Percentiles rank a stretch among this genome's conserved stretches.
phyloP scores from a whole-genome alignment of 129 eudicot species.

The Chrysanthemum makinoi region DNA sequence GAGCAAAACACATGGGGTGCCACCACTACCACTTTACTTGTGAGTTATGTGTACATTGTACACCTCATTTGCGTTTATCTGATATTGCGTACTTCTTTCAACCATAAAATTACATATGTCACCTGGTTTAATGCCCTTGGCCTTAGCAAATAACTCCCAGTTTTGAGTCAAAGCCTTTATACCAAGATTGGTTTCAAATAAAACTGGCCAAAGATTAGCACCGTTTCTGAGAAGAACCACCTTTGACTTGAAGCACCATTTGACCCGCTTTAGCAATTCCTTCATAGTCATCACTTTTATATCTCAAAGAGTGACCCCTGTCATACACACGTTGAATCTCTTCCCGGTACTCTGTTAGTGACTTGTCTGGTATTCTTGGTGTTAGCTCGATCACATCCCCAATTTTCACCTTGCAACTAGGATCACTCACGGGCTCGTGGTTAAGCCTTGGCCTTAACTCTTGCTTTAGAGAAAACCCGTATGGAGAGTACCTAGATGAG shows the following conservation, averaged over 20 bases:
- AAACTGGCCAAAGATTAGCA: conserved; percentile 37
- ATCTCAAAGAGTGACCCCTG: too few species aligned
- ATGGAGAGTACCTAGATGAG: too few species aligned
- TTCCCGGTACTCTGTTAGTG: too few species aligned
- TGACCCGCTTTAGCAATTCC: conserved; percentile 36
- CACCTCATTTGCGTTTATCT: background rate
- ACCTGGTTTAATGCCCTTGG: too few species aligned
- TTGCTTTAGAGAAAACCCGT: too few species aligned
- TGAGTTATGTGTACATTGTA: conserved; percentile 15
- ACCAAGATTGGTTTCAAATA: conserved; percentile 29
- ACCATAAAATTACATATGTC: conserved; percentile 37
- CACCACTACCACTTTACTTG: background rate
- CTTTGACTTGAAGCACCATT: background rate
- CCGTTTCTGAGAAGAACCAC: conserved; percentile 34
- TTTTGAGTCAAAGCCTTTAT: conserved; percentile 34
- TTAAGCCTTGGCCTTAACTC: too few species aligned
- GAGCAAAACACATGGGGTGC: conserved; percentile 2
- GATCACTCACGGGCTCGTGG: too few species aligned
- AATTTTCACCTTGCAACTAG: too few species aligned
- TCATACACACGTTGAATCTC: too few species aligned
- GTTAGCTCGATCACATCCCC: too few species aligned
- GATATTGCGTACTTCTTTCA: conserved; percentile 12
- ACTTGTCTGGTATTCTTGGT: too few species aligned
- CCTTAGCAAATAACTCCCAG: too few species aligned
- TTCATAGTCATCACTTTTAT: conserved; percentile 18